Evolutionary conservation across 164 flowering plant species (phyloP).

Genomic region (Magnolia changhungtana): DNA sequence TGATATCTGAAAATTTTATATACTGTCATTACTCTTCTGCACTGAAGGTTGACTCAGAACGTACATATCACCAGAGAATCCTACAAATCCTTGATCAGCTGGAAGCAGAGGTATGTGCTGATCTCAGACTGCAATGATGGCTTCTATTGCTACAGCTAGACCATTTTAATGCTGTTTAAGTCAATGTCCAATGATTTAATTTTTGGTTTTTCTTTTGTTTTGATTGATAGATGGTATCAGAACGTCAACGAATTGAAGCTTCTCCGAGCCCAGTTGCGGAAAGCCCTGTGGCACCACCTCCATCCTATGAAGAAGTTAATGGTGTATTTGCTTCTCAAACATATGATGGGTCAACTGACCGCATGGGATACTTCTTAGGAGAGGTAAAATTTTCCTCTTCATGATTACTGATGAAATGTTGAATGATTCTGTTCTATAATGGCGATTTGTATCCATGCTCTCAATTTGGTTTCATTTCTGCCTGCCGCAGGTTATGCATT

Average conservation of each 20-base stretch:
- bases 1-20: background rate
- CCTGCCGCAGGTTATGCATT: slow-evolving; percentile 55
- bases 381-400: slow-evolving; percentile 45
- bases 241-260: slow-evolving; percentile 74
- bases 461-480: background rate
- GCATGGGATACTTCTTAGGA: slow-evolving; percentile 72
- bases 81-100: slow-evolving; percentile 88
- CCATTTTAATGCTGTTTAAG: background rate
- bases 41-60: slow-evolving; percentile 84
- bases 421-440: background rate
- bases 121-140: background rate
- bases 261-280: slow-evolving; percentile 48
- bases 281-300: slow-evolving; percentile 59
- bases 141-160: slow-evolving; percentile 1
- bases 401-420: background rate
- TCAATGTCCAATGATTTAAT: background rate
- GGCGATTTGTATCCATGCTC: background rate
- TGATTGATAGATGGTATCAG: slow-evolving; percentile 63
- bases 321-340: slow-evolving; percentile 50
- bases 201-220: background rate
- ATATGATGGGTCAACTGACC: slow-evolving; percentile 47
- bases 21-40: slow-evolving; percentile 3
- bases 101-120: slow-evolving; percentile 61
- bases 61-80: slow-evolving; percentile 67
- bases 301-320: slow-evolving; percentile 70